Conservation (phyloP, 164 flowering plant species). For the Tetrastigma voinierianum region DNA sequence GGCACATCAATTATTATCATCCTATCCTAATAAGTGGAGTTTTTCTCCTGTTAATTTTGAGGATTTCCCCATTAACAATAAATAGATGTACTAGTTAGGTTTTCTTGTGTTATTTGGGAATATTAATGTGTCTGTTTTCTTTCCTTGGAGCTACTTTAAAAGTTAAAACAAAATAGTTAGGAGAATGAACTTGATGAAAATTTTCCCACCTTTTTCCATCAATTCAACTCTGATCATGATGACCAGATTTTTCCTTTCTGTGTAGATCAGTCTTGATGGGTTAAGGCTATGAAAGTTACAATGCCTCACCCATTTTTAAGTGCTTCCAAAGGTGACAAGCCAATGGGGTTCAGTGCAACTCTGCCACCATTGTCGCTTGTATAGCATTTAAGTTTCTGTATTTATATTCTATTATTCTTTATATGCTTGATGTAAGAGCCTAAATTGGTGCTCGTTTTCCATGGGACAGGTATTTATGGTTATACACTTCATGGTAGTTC, state of each 20-base stretch:
- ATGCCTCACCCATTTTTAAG: not conserved
- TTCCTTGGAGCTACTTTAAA: not conserved
- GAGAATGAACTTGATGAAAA: slow-evolving; percentile 1
- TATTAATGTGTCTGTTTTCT: not conserved
- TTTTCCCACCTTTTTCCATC: not conserved
- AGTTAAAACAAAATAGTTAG: not conserved
- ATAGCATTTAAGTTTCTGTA: not conserved
- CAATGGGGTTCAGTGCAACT: not conserved
- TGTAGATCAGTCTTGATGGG: not conserved
- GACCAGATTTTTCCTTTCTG: no score
- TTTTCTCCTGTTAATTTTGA: not conserved
- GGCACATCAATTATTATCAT: slow-evolving; percentile 3
- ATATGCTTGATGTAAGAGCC: not conserved
- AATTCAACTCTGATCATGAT: not conserved
- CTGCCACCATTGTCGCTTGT: not conserved
- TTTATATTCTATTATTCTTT: not conserved
- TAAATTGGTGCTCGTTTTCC: not conserved
- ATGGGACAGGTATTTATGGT: no score
- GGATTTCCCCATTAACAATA: not conserved
- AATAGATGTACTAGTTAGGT: not conserved
- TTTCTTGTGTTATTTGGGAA: not conserved
- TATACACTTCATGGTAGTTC: not conserved
- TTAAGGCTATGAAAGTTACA: not conserved
- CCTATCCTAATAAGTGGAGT: slow-evolving; percentile 10
- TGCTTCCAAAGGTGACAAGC: not conserved